Base-by-base conservation (phyloP, 2,329 filamentous ascomycete genomes). In the Rugonectria rugulosa region DNA sequence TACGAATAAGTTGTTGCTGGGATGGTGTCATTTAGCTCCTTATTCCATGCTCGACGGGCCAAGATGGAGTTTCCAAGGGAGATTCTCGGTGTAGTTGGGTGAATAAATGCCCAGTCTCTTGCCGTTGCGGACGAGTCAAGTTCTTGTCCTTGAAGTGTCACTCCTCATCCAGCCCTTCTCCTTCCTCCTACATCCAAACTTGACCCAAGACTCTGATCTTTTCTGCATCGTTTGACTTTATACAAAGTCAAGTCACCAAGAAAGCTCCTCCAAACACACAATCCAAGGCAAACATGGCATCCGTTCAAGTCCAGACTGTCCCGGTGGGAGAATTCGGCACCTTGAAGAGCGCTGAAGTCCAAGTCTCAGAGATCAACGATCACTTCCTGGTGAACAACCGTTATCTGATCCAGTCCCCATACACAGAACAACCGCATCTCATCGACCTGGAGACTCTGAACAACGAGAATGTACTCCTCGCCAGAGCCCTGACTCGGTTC, bases 361-460 rank as follows among this genome's bases (percentile, higher is more conserved):
- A 63, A n/a, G 59, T 70, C 32, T 60, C 69, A 37, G 66, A 69
- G 41, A 44, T 70, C 17, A 40, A 32, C 21, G 12, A 56, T 2
- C 53, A 59, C 14, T 41, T 60, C 5, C 47, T 55, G 32, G 49
- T 60, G 3, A 51, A 65, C n/a, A 53, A 62, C 10, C 68, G 69
- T 19, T 70, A 70, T 60, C 64, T 95, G 38, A 78, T 89, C 34
- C 82, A 87, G 59, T 96, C 92, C 1, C 92, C 92, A 1, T 96
- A 97, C 71, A 84, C 85, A 9, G 85, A 87, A 36, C 72, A 77
- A 23, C 78, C 82, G 3, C 92, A 96, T 72, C 84, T 91, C 43
- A 84, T 96, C 27, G 86, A 93, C 69, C 80, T 97, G 53, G 73
- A 79, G 40, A 85, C 81, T 3, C 79, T 96, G 6, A 81, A 90